A percentile compares a stretch with the other conserved stretches of the same genome.
phyloP scores from a whole-genome alignment of 129 eudicot genomes.

The Sambucus nigra region DNA sequence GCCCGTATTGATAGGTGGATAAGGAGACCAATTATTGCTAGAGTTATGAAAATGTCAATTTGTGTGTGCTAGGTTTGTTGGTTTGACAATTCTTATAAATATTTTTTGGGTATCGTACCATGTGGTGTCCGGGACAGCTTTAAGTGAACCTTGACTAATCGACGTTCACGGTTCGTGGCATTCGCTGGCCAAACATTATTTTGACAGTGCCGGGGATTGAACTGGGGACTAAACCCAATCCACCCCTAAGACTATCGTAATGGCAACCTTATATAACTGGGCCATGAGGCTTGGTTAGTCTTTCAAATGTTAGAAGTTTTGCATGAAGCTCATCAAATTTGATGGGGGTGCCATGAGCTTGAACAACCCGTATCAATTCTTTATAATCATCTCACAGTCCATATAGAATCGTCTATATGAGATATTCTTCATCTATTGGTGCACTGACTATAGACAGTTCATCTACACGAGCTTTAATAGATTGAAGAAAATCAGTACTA shows the following conservation, averaged over 20 bases:
- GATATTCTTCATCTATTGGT: not conserved
- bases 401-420: not conserved
- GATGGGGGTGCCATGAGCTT: not conserved
- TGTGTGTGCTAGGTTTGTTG: not conserved
- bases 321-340: not conserved
- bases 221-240: no score
- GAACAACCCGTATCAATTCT: not conserved
- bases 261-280: no score
- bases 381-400: not conserved
- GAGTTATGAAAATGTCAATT: no score
- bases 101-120: no score
- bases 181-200: no score
- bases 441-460: not conserved
- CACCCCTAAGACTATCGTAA: no score
- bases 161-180: no score
- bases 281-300: no score
- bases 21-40: not conserved
- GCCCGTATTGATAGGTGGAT: not conserved
- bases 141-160: no score
- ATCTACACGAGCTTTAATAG: not conserved
- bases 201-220: no score
- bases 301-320: not conserved
- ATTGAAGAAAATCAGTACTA: not conserved
- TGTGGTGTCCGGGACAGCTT: no score
- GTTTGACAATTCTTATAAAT: no score